Evolutionary conservation across 2,329 filamentous ascomycete species (phyloP).

Genomic region (Aureobasidium sp.): DNA sequence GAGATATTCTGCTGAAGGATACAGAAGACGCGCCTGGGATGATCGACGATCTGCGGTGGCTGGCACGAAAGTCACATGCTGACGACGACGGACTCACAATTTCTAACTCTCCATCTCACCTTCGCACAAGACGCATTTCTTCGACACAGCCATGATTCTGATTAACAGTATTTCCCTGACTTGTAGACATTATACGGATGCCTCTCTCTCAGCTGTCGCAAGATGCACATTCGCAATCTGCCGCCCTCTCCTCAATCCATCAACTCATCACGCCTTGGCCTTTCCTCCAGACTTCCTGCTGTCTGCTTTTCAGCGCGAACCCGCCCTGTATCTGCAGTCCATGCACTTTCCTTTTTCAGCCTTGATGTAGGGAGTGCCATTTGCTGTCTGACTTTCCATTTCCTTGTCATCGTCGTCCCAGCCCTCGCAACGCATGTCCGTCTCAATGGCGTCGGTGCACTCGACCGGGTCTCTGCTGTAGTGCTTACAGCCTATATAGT

Average conservation of each 20-base stretch:
- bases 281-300: background rate
- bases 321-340: background rate
- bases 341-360: background rate
- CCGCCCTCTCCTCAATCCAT: background rate
- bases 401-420: background rate
- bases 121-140: background rate
- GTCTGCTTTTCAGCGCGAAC: background rate
- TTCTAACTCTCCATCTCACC: background rate
- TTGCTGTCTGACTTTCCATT: background rate
- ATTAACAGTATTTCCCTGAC: no score
- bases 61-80: background rate
- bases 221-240: background rate
- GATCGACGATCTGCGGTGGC: background rate
- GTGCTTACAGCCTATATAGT: background rate
- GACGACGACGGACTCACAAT: background rate
- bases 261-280: background rate
- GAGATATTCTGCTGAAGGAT: background rate
- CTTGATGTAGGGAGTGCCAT: background rate
- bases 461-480: background rate
- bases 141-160: background rate
- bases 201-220: background rate
- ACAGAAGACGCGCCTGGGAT: background rate
- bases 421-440: background rate
- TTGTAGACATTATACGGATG: no score
- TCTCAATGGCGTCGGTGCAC: background rate